phyloP scores from a whole-genome alignment of 192 early-diverging fungal genomes.

The Gaertneriomyces semiglobifer region DNA sequence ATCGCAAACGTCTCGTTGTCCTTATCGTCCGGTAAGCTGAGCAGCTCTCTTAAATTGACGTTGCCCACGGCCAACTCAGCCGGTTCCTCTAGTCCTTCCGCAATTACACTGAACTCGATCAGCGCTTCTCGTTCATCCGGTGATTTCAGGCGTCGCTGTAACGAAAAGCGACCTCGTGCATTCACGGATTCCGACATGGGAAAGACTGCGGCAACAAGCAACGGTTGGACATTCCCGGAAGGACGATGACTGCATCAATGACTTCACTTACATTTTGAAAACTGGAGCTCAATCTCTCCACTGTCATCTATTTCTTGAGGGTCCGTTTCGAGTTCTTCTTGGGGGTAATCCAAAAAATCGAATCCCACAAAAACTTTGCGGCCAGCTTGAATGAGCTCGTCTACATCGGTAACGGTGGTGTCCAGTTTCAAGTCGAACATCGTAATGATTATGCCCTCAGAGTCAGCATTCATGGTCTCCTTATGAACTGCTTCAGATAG shows the following conservation, averaged over 20 bases:
- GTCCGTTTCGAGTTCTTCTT: slow-evolving; percentile 37
- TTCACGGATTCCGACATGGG: neutral
- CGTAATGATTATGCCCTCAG: slow-evolving; percentile 3
- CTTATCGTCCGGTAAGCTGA: neutral
- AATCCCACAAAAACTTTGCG: slow-evolving; percentile 40
- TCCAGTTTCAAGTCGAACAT: slow-evolving; percentile 7
- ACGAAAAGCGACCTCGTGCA: neutral
- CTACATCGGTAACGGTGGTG: neutral
- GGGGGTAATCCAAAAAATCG: slow-evolving; percentile 34
- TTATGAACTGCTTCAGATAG: neutral
- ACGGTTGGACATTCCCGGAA: neutral
- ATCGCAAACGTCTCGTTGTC: neutral
- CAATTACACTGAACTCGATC: neutral
- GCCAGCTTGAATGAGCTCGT: slow-evolving; percentile 11
- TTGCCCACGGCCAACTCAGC: neutral
- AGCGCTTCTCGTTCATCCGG: neutral
- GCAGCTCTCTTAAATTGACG: neutral
- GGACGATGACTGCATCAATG: neutral
- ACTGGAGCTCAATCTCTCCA: neutral
- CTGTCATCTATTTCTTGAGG: slow-evolving; percentile 14
- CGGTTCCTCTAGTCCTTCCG: neutral
- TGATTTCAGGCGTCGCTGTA: slow-evolving; percentile 1
- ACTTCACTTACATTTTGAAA: neutral
- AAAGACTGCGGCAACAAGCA: slow-evolving; percentile 6
- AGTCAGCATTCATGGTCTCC: neutral